These are phyloP conservation scores for Sphaceloma murrayae DNA, from an alignment of 2,329 filamentous ascomycete genomes.

Conservation along the genomic window DNA sequence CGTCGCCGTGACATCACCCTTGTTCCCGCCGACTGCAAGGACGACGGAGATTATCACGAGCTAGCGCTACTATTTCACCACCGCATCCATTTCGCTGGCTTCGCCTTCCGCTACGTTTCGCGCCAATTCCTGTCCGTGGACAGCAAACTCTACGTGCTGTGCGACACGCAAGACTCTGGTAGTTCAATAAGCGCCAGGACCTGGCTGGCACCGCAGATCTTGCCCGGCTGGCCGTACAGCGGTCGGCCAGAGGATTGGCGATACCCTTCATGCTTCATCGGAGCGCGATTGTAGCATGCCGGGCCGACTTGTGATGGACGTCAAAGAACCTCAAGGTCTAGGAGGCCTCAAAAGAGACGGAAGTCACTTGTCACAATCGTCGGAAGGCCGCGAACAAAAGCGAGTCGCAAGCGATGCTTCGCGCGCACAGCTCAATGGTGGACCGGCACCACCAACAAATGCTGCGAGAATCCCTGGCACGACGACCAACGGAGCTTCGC, in stretches of 20 bases:
- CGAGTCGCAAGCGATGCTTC: slow-evolving; percentile 20
- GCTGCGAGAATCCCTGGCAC: no score
- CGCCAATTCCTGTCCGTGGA: no score
- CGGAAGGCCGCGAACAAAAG: slow-evolving; percentile 20
- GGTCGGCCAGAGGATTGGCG: slow-evolving; percentile 6
- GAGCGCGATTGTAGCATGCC: slow-evolving; percentile 33
- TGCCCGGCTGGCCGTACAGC: slow-evolving; percentile 12
- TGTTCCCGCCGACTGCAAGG: no score
- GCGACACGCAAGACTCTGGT: background rate
- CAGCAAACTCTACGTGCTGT: background rate
- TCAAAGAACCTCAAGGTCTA: slow-evolving; percentile 33
- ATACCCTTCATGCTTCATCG: slow-evolving; percentile 10
- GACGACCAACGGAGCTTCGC: background rate
- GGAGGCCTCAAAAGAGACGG: slow-evolving; percentile 28
- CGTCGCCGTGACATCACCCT: slow-evolving; percentile 9
- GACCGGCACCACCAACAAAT: no score
- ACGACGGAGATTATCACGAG: no score
- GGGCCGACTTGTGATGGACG: slow-evolving; percentile 41
- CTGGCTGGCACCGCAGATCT: background rate
- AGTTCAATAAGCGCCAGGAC: background rate
- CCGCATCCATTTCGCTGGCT: no score
- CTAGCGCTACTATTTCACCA: no score
- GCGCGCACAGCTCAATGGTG: slow-evolving; percentile 13
- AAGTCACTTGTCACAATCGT: slow-evolving; percentile 18
- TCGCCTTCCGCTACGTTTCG: no score